Percentiles rank a stretch among this genome's conserved stretches.
Evolutionary conservation across 495 filamentous ascomycete genomes (phyloP).

Genomic region (Glarea lozoyensis): DNA sequence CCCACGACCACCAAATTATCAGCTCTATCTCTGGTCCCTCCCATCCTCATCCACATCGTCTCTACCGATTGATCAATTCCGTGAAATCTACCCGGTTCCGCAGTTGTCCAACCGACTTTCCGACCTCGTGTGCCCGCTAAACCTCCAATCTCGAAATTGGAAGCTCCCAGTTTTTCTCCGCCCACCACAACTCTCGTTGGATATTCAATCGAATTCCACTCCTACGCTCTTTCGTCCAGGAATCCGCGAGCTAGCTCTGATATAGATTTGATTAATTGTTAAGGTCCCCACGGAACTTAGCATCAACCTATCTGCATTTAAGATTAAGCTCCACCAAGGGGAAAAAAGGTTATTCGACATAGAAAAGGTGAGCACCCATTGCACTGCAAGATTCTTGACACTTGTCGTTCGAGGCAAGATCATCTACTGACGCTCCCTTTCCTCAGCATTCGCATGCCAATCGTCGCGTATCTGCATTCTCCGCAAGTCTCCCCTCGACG

Average conservation of each 20-base stretch:
- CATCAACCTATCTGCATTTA: constrained; percentile 8
- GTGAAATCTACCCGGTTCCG: not conserved
- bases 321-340: constrained; percentile 14
- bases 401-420: no score
- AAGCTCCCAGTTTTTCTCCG: no score
- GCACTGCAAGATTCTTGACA: not conserved
- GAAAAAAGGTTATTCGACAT: constrained; percentile 5
- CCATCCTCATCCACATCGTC: not conserved
- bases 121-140: not conserved
- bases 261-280: no score
- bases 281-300: constrained; percentile 2
- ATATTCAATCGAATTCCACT: no score
- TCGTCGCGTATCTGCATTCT: constrained; percentile 19
- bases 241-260: no score
- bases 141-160: no score
- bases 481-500: constrained; percentile 6
- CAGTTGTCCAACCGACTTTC: constrained; percentile 1
- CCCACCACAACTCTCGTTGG: no score
- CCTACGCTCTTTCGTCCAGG: no score
- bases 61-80: not conserved
- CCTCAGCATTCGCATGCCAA: constrained; percentile 23
- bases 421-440: constrained; percentile 11
- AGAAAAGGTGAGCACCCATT: constrained; percentile 4
- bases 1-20: constrained; percentile 1
- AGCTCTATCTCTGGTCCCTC: not conserved